Evolutionary conservation across 805 yeast species (phyloP), one percentile per base, ranked within the genome.

Genomic region (Teunomyces aglyptinius): DNA sequence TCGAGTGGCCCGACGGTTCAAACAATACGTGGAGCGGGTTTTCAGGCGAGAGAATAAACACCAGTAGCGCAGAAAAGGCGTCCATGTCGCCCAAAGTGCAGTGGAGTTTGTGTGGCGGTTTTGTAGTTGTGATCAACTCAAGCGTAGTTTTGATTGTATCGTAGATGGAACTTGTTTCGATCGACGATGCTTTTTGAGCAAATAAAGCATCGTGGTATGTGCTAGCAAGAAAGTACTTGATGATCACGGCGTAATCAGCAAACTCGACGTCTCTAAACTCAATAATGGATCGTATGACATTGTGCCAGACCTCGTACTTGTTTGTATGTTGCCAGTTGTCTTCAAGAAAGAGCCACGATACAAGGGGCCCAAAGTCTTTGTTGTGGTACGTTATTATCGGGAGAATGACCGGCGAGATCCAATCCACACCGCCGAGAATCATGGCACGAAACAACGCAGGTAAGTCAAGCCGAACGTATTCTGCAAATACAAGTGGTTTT

Each of bases 91-190:
- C 12, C 11, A 43, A 40, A 4, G 22, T n/a, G 2, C 40, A 19
- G 3, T 26, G n/a, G 7, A 28, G 11, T 7, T 33, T 18, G 5
- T 35, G 22, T 6, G 50, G 36, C 5, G 27, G n/a, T 20, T 47
- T 40, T 4, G 31, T 15, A 10, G 40, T 31, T 11, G 38, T 26
- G 5, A 49, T 20, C 10, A 35, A 34, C 11, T 29, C 29, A 3
- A 61, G 48, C 0, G 71, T 67, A 5, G 52, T 57, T 15, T 50
- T 53, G 4, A 71, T 64, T 2, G 49, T 41, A 48, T 63, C 69
- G 44, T 68, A 70, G 19, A 63, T 59, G 27, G 56, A 57, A 7
- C 54, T 54, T 16, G 57, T 58, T 20, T 67, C 71, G 11, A 66
- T 40, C 1, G 71, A 58, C 5, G 61, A 32, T 8, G 58, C 26